Conservation (phyloP, 768 basidiomycete species). For the Termitomyces sp. region DNA sequence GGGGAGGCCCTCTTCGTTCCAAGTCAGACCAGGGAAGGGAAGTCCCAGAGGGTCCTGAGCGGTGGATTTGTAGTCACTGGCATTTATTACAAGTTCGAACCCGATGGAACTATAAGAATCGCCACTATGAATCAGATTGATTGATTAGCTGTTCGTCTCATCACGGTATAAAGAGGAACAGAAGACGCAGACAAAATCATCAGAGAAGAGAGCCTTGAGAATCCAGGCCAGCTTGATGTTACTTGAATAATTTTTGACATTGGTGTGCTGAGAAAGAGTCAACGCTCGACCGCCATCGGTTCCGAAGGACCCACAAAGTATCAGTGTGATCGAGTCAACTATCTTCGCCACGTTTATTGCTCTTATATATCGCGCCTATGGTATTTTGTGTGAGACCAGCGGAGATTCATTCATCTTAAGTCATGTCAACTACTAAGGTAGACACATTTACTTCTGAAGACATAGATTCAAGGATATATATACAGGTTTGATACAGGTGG, state of each 20-base stretch:
- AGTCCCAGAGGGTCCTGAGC: slow-evolving; percentile 47
- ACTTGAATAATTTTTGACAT: slow-evolving; percentile 26
- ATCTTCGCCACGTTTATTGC: too few species aligned
- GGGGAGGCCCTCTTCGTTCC: slow-evolving; percentile 42
- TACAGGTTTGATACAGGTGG: too few species aligned
- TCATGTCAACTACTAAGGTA: background rate
- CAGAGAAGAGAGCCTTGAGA: slow-evolving; percentile 37
- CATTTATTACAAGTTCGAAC: slow-evolving; percentile 14
- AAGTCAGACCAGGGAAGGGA: slow-evolving; percentile 48
- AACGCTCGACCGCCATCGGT: too few species aligned
- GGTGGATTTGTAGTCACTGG: slow-evolving; percentile 29
- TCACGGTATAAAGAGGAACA: too few species aligned
- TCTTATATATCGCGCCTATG: too few species aligned
- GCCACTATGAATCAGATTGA: slow-evolving; percentile 39
- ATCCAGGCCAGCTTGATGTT: slow-evolving; percentile 42
- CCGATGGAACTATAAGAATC: slow-evolving; percentile 58
- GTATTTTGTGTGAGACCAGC: too few species aligned
- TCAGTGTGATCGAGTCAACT: too few species aligned
- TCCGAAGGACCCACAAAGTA: too few species aligned
- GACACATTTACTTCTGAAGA: background rate
- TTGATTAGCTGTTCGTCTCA: background rate
- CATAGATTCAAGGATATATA: background rate
- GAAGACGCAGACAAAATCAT: slow-evolving; percentile 50
- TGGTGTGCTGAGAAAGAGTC: background rate
- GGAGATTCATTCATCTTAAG: background rate